Evolutionary conservation across 331 rosid species (phyloP).

Genomic region (Malus hybrid): DNA sequence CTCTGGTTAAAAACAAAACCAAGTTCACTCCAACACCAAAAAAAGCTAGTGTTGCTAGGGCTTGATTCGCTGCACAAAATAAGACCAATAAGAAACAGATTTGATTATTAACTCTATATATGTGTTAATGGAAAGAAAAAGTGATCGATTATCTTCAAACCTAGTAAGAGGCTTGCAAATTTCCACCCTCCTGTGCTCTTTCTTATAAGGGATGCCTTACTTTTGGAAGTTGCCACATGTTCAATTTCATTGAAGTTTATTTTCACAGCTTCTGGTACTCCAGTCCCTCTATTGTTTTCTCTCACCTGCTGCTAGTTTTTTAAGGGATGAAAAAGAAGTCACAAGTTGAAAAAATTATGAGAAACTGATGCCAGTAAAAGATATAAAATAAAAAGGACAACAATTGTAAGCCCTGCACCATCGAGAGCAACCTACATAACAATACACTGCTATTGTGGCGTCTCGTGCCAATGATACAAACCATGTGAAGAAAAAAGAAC

Average conservation of each 20-base stretch:
- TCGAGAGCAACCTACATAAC: no score
- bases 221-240: background rate
- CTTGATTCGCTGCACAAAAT: slow-evolving; percentile 59
- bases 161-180: slow-evolving; percentile 53
- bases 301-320: slow-evolving; percentile 14
- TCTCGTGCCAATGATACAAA: no score
- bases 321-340: background rate
- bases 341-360: no score
- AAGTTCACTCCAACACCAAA: slow-evolving; percentile 82
- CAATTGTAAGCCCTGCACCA: no score
- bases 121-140: no score
- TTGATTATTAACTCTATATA: background rate
- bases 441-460: no score
- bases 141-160: slow-evolving; percentile 14
- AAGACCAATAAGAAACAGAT: background rate
- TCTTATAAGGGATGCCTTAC: background rate
- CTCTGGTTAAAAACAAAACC: slow-evolving; percentile 68
- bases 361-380: no score
- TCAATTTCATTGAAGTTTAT: slow-evolving; percentile 5
- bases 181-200: slow-evolving; percentile 56
- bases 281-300: slow-evolving; percentile 17
- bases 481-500: no score
- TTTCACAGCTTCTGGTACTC: slow-evolving; percentile 5
- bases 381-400: no score
- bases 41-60: slow-evolving; percentile 73